Conservation (phyloP, 257 asterid species). For the Pogostemon cablin region DNA sequence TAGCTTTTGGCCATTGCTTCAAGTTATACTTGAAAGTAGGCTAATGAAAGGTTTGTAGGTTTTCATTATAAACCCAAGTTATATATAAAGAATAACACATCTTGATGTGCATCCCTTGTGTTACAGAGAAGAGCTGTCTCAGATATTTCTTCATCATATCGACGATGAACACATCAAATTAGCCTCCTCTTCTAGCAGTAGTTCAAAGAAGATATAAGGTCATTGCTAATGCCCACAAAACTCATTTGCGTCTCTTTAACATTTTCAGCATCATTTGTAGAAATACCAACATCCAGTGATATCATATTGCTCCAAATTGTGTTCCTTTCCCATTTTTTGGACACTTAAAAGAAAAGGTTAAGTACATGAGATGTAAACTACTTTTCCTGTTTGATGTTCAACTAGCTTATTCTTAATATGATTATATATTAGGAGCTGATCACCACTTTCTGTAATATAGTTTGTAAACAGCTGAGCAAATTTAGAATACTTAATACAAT, state of each 20-base stretch:
- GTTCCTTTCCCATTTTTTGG: too few species aligned
- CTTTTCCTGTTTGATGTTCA: not conserved
- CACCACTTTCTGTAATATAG: not conserved
- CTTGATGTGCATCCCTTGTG: conserved; percentile 24
- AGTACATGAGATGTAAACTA: not conserved
- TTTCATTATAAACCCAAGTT: conserved; percentile 5
- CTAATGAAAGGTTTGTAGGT: conserved; percentile 59
- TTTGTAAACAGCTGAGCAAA: not conserved
- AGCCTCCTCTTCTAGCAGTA: conserved; percentile 29
- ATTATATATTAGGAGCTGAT: not conserved
- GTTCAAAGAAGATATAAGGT: conserved; percentile 33
- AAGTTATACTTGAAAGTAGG: conserved; percentile 76
- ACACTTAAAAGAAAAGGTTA: not conserved
- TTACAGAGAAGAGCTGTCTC: conserved; percentile 77
- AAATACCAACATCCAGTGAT: too few species aligned
- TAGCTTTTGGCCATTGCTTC: conserved; percentile 78
- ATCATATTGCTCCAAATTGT: too few species aligned
- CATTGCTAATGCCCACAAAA: not conserved
- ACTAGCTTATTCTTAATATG: not conserved
- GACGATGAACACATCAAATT: conserved; percentile 38
- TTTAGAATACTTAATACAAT: too few species aligned
- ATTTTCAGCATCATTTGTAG: not conserved
- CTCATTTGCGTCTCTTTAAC: not conserved
- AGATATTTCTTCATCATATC: conserved; percentile 53
- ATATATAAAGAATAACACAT: too few species aligned